Evolutionary conservation across 1,284 basidiomycete genomes (phyloP).

Genomic region (Puccinia sorghi): DNA sequence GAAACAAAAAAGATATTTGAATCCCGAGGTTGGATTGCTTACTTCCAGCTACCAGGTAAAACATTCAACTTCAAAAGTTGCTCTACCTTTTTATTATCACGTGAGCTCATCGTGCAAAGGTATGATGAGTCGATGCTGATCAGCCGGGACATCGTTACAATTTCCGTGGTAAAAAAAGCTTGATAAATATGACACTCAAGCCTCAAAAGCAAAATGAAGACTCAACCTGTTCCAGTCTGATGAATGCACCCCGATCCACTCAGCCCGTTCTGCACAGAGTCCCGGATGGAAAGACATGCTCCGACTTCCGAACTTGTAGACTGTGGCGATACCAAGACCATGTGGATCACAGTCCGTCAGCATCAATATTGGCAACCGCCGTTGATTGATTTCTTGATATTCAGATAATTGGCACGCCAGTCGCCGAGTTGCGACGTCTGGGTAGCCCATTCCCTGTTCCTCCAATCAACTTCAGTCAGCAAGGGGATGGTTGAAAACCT

Average conservation of each 20-base stretch:
- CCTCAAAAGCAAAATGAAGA: background rate
- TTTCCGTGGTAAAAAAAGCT: background rate
- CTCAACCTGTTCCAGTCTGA: conserved; percentile 43
- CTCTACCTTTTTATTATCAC: conserved; percentile 21
- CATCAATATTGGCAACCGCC: conserved; percentile 66
- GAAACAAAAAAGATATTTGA: background rate
- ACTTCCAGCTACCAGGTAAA: conserved; percentile 36
- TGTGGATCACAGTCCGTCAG: conserved; percentile 88
- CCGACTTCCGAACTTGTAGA: conserved; percentile 65
- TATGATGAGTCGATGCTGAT: conserved; percentile 4
- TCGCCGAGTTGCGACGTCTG: conserved; percentile 82
- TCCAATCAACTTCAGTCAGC: conserved; percentile 1
- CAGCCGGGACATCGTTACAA: background rate
- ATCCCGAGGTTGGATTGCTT: background rate
- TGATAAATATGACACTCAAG: conserved; percentile 3
- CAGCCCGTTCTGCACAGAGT: conserved; percentile 10
- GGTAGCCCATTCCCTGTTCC: conserved; percentile 84
- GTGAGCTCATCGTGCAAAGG: conserved; percentile 12
- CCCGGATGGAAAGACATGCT: conserved; percentile 30
- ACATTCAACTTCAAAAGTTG: conserved; percentile 6
- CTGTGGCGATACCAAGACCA: conserved; percentile 82
- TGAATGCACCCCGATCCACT: conserved; percentile 32
- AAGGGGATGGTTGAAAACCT: background rate
- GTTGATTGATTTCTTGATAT: conserved; percentile 64
- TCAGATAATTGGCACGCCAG: conserved; percentile 71